Base-by-base conservation (phyloP, 225 moss, liverwort and hornwort species). In the Bryoerythrophyllum caledonicum region DNA sequence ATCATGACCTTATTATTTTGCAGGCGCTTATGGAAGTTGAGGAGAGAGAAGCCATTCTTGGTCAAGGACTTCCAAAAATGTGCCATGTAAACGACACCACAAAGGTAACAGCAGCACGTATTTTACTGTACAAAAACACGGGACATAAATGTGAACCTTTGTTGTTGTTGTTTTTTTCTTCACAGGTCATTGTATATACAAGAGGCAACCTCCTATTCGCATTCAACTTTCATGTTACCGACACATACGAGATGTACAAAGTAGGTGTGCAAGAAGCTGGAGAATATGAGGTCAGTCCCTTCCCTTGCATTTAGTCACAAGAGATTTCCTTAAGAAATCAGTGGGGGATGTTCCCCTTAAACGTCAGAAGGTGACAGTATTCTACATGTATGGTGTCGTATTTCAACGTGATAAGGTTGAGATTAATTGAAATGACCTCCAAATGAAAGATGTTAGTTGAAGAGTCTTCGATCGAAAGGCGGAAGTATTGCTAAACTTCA, bases 231-330 rank as follows among this genome's bases (percentile, higher is more conserved):
- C 99, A 99, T 65, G 84, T 78, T 28, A 84, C 74, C 10, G 90
- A 91, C 78, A 90, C 87, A 9, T 95, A 95, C 65, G 92, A 99
- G 81, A 86, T 89, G 74, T 93, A 95, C 84, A 95, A 91, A 93
- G 88, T 99, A 25, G 99, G 99, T n/a, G 89, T 95, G 24, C 89
- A 89, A 70, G 90, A 84, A 74, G 90, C 93, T 41, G 99, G 99
- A 70, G 95, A 99, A 82, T 99, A 90, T 67, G 81, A 91, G 94
- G 97, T 89, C 79, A 34, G 46, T 79, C 23, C 16, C 63, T 19
- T 57, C 54, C 26, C 66, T 27, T 34, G n/a, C 60, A 66, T 53
- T 26, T 55, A 35, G 43, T 44, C 53, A 30, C 58, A 19, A 23
- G 44, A 63, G 35, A 58, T 74, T 14, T 70, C 23, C 49, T 41